Evolutionary conservation across 371 early-diverging fungal species (phyloP), one percentile per base, ranked within the genome.

Genomic region (Mucor velutinosus): DNA sequence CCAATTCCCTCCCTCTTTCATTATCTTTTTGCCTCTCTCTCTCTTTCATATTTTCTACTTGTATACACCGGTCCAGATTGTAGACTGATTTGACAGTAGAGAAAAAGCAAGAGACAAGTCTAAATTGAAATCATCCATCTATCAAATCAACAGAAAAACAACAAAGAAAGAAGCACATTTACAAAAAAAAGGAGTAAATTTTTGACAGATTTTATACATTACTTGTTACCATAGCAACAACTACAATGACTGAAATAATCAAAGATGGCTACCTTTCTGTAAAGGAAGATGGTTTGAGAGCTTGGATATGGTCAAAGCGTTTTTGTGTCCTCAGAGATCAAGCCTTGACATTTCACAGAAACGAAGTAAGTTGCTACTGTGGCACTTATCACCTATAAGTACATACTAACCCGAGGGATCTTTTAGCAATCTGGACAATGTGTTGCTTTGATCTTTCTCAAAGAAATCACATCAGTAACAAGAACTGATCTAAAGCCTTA

Each of bases 231-330:
- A 51, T 49, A 51, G 51, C 51, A 51, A 51, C 51, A 51, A 49
- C n/a, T 8, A 51, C 12, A 43, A 86, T 86, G 87, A 72, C 81
- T 55, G 78, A 82, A 69, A 86, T 90, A 25, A 78, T 96, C 60
- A 96, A 95, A 81, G 85, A 91, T 60, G 96, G 96, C 57, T 92
- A 95, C 72, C 81, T 90, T 59, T 85, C 86, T 45, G 89, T 97
- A 60, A 95, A 94, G 82, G 97, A 98, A 73, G 95, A 93, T 55
- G 94, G 94, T 59, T 77, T 95, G 59, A 77, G 89, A 62, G 89
- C 92, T 55, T 97, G 95, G 86, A 88, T 95, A 71, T 98, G 98
- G 98, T 90, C 93, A 57, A 96, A 95, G 80, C 83, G 97, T 41
- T 97, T 92, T 86, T 89, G 93, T 69, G 86, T 96, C 14, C 83